These are phyloP conservation scores for Kalmusia sp. DNA, from an alignment of 2,329 filamentous ascomycete species.

Conservation along the genomic window DNA sequence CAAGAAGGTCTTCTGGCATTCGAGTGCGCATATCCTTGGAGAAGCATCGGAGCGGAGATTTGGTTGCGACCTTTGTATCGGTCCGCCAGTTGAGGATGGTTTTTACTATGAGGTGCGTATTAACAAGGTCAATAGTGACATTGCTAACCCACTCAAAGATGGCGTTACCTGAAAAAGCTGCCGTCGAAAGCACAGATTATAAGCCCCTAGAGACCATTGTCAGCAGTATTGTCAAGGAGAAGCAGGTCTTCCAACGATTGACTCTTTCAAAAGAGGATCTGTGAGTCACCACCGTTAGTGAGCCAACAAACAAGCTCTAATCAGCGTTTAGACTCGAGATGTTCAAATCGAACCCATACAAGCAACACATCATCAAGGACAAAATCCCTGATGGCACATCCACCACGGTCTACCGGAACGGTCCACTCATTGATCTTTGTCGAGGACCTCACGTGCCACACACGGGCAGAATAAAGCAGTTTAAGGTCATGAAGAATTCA, in stretches of 20 bases:
- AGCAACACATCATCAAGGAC: constrained; percentile 95
- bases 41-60: constrained; percentile 91
- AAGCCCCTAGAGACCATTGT: constrained; percentile 83
- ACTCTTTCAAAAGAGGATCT: constrained; percentile 89
- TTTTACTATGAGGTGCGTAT: constrained; percentile 82
- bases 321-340: constrained; percentile 69
- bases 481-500: constrained; percentile 88
- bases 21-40: constrained; percentile 92
- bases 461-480: constrained; percentile 92
- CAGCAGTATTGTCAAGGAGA: constrained; percentile 89
- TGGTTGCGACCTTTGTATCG: constrained; percentile 91
- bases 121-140: background rate
- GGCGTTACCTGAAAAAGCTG: constrained; percentile 75
- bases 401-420: constrained; percentile 94
- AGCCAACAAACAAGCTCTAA: constrained; percentile 6
- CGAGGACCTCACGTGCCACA: constrained; percentile 93
- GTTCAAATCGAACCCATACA: constrained; percentile 98
- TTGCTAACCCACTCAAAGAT: constrained; percentile 57
- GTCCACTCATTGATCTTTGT: constrained; percentile 93
- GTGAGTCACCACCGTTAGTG: constrained; percentile 17
- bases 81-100: constrained; percentile 87
- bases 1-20: constrained; percentile 98
- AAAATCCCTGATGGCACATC: constrained; percentile 87
- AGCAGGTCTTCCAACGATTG: constrained; percentile 91
- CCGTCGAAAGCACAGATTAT: constrained; percentile 79